phyloP scores from a whole-genome alignment of 2,329 filamentous ascomycete genomes.

The Penicillium sp. region DNA sequence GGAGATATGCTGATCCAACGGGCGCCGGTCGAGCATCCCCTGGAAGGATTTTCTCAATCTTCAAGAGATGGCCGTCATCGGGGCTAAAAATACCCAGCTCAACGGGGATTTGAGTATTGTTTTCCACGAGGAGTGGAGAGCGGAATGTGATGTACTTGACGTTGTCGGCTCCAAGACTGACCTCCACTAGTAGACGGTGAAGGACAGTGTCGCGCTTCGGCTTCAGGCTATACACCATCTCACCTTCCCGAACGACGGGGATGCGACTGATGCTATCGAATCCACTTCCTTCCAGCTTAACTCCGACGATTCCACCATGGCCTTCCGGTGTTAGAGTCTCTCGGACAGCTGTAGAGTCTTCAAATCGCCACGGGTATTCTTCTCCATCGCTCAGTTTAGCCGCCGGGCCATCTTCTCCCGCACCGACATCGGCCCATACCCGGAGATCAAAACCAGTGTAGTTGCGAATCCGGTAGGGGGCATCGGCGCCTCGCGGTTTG shows the following conservation, averaged over 20 bases:
- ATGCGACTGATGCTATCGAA: conserved; percentile 90
- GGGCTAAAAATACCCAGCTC: conserved; percentile 89
- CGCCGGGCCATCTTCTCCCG: conserved; percentile 65
- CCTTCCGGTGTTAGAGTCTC: conserved; percentile 86
- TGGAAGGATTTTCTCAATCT: conserved; percentile 95
- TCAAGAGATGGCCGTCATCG: conserved; percentile 82
- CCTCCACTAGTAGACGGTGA: conserved; percentile 88
- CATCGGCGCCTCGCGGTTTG: conserved; percentile 86
- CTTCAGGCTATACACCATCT: conserved; percentile 82
- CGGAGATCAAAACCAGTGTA: conserved; percentile 91
- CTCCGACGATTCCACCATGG: conserved; percentile 72
- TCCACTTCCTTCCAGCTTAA: conserved; percentile 86
- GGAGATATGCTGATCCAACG: conserved; percentile 86
- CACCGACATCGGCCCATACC: conserved; percentile 73
- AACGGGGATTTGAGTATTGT: conserved; percentile 93
- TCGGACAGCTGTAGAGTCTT: conserved; percentile 93
- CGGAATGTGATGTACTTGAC: conserved; percentile 97
- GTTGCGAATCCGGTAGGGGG: conserved; percentile 90
- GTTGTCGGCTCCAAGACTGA: conserved; percentile 87
- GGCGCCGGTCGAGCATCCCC: conserved; percentile 87
- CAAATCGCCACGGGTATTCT: conserved; percentile 92
- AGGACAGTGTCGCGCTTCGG: conserved; percentile 81
- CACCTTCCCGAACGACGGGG: conserved; percentile 88
- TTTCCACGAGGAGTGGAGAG: conserved; percentile 88
- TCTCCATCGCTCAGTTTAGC: conserved; percentile 82